Evolutionary conservation across 768 basidiomycete genomes (phyloP).

Genomic region (Rhodotorula kratochvilovae): DNA sequence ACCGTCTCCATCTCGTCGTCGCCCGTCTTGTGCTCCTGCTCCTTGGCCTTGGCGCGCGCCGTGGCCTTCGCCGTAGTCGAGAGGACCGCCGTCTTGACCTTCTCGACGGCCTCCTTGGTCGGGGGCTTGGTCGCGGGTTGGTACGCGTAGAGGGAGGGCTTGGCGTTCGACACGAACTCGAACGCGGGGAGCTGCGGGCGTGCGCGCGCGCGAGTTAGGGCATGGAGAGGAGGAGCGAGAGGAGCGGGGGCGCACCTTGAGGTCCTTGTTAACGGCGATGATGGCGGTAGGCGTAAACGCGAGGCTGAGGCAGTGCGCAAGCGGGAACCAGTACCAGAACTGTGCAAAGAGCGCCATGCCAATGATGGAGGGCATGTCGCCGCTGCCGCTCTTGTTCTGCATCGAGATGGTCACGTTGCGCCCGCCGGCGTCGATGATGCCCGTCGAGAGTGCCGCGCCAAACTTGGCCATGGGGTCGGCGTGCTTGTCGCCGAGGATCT

Average conservation of each 20-base stretch:
- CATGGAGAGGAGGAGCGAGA: neutral
- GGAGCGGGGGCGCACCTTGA: conserved; percentile 59
- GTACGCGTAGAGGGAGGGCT: conserved; percentile 87
- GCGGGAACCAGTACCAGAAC: conserved; percentile 99
- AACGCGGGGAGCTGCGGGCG: conserved; percentile 75
- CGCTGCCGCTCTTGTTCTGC: conserved; percentile 85
- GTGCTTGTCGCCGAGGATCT: conserved; percentile 91
- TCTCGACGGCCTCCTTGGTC: conserved; percentile 84
- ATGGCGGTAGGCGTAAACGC: conserved; percentile 94
- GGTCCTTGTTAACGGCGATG: conserved; percentile 78
- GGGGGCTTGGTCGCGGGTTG: conserved; percentile 78
- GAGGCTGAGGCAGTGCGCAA: conserved; percentile 85
- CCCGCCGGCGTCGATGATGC: conserved; percentile 95
- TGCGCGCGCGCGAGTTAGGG: neutral
- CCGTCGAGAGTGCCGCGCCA: conserved; percentile 91
- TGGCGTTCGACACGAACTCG: conserved; percentile 82
- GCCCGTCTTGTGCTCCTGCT: conserved; percentile 59
- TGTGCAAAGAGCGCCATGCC: conserved; percentile 98
- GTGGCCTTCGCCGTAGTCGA: conserved; percentile 97
- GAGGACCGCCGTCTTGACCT: conserved; percentile 88
- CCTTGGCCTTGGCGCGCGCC: conserved; percentile 78
- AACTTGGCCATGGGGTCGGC: conserved; percentile 99
- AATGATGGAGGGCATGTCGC: conserved; percentile 88
- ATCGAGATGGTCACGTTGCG: conserved; percentile 91
- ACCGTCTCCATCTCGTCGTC: conserved; percentile 85